These are phyloP conservation scores for Yamadazyma pseudoaaseri DNA, from an alignment of 1,139 yeast genomes.

Conservation along the genomic window DNA sequence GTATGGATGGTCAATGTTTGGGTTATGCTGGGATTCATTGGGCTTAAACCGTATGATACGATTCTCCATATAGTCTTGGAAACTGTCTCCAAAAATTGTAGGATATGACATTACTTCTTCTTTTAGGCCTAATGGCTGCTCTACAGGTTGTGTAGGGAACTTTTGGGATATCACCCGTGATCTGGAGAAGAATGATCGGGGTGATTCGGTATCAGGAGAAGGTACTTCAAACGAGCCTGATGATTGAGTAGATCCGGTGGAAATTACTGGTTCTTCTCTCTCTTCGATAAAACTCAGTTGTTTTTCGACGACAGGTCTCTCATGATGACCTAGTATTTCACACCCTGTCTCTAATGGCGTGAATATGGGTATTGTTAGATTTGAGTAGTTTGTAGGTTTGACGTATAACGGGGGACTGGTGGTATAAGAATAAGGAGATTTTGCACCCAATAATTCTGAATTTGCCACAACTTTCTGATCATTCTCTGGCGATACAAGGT, in stretches of 20 bases:
- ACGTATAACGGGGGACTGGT: slow-evolving; percentile 12
- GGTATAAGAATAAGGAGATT: slow-evolving; percentile 6
- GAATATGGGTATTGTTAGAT: slow-evolving; percentile 3
- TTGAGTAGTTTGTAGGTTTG: slow-evolving; percentile 4
- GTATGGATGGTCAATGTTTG: slow-evolving; percentile 20
- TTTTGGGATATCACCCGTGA: slow-evolving; percentile 1
- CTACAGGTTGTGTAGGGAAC: slow-evolving; percentile 2
- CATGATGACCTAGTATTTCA: too few species aligned
- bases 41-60: slow-evolving; percentile 54
- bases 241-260: background rate
- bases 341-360: background rate
- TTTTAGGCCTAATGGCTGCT: slow-evolving; percentile 1
- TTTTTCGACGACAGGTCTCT: background rate
- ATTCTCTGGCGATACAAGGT: too few species aligned
- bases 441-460: slow-evolving; percentile 1
- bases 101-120: background rate
- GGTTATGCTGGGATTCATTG: slow-evolving; percentile 40
- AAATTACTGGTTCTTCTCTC: background rate
- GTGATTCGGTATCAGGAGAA: background rate
- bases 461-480: too few species aligned
- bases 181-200: slow-evolving; percentile 2
- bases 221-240: slow-evolving; percentile 2
- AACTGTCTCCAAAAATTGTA: slow-evolving; percentile 19
- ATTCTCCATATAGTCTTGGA: slow-evolving; percentile 50
- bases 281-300: background rate